Base-by-base conservation (phyloP, 2,329 filamentous ascomycete species). In the Cercospora sojina region DNA sequence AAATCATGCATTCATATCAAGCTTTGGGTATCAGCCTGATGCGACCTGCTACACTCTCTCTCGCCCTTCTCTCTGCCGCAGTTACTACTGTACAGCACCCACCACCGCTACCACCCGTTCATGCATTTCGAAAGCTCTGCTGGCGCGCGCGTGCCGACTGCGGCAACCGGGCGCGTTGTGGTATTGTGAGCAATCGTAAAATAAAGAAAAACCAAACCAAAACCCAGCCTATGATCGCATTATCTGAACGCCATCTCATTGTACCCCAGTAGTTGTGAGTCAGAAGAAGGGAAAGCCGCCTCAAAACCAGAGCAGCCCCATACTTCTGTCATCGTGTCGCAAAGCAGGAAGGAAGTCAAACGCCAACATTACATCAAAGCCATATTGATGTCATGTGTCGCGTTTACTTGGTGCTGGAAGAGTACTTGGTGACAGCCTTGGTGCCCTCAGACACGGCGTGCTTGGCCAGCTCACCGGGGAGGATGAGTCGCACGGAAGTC, bases 361-460 rank as follows among this genome's bases (percentile, higher is more conserved):
- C 60, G 60, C 60, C 60, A 63, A 63, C 60, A 57, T 63, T 35
- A 57, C 60, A 63, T 57, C 60, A 63, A 57, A 47, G 32, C 59
- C 59, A 62, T 62, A 49, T 51, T 55, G 60, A 56, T 57, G 60
- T 63, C 49, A 57, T 57, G 53, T 74, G 77, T 75, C 79, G 77
- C 77, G 78, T 83, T 88, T 97, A 98, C 92, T 98, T 99, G 84
- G 93, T 95, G 80, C 94, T 97, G 68, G 94, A 97, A 75, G 94
- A 98, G 89, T 98, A 99, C 90, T 99, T 99, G 87, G 95, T 99
- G 76, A 99, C 95, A 66, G 95, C 95, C 92, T 99, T 99, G 82
- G 95, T 99, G 80, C 95, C 95, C 86, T 99, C 95, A 77, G 95
- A 99, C 58, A 99, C 95, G 75, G 95, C 95, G 85, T 99, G 95